These are phyloP conservation scores for Raffaelea arxii DNA, from an alignment of 2,329 filamentous ascomycete genomes.

Conservation along the genomic window DNA sequence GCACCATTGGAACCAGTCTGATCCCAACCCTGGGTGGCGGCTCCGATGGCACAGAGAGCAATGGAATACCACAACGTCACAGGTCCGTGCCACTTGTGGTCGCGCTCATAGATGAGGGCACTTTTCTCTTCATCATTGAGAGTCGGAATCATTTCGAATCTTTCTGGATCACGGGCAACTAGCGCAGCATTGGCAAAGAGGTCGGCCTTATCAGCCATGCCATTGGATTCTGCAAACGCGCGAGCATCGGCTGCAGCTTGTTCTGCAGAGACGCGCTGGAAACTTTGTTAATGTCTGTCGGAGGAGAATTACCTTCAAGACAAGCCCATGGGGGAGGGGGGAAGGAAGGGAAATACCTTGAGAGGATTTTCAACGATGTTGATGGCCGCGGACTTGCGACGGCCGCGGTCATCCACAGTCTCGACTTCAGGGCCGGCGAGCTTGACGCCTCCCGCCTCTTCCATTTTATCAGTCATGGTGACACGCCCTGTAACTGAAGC, in stretches of 20 bases:
- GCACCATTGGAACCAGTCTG: conserved; percentile 55
- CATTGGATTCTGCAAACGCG: conserved; percentile 24
- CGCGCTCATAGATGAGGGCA: conserved; percentile 51
- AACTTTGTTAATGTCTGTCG: too few relatives aligned
- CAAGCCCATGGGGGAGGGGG: too few relatives aligned
- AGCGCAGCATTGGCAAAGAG: conserved; percentile 60
- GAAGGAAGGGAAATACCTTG: too few relatives aligned
- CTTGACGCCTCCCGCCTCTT: neutral
- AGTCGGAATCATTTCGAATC: conserved; percentile 46
- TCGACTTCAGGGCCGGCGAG: too few relatives aligned
- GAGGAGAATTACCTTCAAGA: too few relatives aligned
- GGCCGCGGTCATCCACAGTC: neutral
- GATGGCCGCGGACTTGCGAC: neutral
- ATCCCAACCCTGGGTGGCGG: conserved; percentile 61
- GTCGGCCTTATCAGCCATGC: conserved; percentile 45
- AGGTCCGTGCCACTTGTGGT: conserved; percentile 60
- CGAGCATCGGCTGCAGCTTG: neutral
- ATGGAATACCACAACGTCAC: conserved; percentile 56
- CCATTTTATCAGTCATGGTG: neutral
- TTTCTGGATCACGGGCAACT: conserved; percentile 58
- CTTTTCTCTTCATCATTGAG: conserved; percentile 46
- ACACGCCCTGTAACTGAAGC: too few relatives aligned
- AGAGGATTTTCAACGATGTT: neutral
- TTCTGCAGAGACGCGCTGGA: neutral
- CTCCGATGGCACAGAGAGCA: conserved; percentile 56